Evolutionary conservation across 1,284 basidiomycete genomes (phyloP), one percentile per base, ranked within the genome.

Genomic region (Naganishia cerealis): DNA sequence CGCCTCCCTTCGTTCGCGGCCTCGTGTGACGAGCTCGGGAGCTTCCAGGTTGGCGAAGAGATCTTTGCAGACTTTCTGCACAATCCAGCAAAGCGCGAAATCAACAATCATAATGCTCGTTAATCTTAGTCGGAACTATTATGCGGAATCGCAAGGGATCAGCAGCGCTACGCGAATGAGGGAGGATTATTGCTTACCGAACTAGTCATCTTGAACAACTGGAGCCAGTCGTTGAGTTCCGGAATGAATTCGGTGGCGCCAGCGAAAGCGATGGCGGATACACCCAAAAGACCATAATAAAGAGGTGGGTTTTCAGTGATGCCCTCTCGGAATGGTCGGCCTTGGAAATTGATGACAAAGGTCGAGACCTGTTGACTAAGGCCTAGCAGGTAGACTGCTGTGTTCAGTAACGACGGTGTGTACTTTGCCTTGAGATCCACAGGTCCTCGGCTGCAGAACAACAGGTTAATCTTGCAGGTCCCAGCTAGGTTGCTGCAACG

Each of bases 321-420:
- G 54, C 92, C 92, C 81, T 97, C 94, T 53, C 94, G 88, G 88
- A 96, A 97, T 0, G 94, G 94, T 48, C 94, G 89, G 9, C 94
- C 94, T 82, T 93, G 92, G 85, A 94, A 97, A 82, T 97, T 97
- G 83, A 96, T 92, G 3, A 92, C 89, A 76, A 97, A 96, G 0
- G 94, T 96, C 10, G 94, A 95, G 1, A 97, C 94, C 78, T 96
- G 93, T 78, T 97, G 94, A 7, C 91, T 94, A 42, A 96, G 84
- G 68, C 93, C 90, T 62, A 97, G 85, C 26, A 97, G 87, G 81
- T 94, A 97, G 76, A 97, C 94, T 58, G 92, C 91, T 4, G 92
- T 94, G 83, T 97, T 97, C 71, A 97, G 83, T 42, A 97, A 82
- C 73, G 88, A 92, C 0, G 94, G 93, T 77, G 92, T 90, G 74